Conservation (phyloP, 441 rosid genomes). For the Erodium moschatum region DNA sequence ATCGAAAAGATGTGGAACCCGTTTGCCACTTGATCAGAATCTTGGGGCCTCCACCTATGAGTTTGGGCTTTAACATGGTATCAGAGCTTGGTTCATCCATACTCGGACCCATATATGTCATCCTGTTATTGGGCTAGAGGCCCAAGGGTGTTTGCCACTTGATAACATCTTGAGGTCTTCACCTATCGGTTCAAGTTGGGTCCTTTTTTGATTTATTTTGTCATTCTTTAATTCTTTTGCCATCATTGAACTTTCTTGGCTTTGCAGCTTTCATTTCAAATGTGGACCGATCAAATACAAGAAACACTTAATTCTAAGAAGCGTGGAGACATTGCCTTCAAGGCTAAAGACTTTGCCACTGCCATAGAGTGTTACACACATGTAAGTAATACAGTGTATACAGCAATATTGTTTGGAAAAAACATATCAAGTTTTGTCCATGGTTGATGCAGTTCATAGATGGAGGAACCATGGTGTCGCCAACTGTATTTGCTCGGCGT, state of each 20-base stretch:
- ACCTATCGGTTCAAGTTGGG: too few species aligned
- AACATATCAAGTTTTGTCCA: neutral
- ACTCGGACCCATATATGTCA: too few species aligned
- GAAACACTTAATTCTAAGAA: slow-evolving; percentile 76
- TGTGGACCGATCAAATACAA: slow-evolving; percentile 89
- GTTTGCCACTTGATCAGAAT: too few species aligned
- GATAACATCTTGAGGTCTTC: too few species aligned
- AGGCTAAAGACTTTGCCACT: slow-evolving; percentile 55
- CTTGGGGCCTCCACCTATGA: too few species aligned
- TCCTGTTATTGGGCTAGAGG: too few species aligned
- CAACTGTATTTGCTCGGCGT: slow-evolving; percentile 81
- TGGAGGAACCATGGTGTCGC: slow-evolving; percentile 78
- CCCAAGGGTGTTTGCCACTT: too few species aligned
- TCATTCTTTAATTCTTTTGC: too few species aligned
- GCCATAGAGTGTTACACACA: slow-evolving; percentile 71
- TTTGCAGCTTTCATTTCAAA: slow-evolving; percentile 76
- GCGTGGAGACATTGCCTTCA: slow-evolving; percentile 76
- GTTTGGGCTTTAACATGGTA: too few species aligned
- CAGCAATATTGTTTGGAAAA: neutral
- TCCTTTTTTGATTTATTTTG: too few species aligned
- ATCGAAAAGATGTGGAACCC: too few species aligned
- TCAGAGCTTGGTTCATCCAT: too few species aligned
- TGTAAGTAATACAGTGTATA: slow-evolving; percentile 31
- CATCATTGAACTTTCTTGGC: neutral
- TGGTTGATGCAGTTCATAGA: slow-evolving; percentile 58